Percentiles rank a stretch among this genome's conserved stretches.
These are phyloP conservation scores for Climacium dendroides DNA, from an alignment of 225 moss, liverwort and hornwort species.

Conservation along the genomic window DNA sequence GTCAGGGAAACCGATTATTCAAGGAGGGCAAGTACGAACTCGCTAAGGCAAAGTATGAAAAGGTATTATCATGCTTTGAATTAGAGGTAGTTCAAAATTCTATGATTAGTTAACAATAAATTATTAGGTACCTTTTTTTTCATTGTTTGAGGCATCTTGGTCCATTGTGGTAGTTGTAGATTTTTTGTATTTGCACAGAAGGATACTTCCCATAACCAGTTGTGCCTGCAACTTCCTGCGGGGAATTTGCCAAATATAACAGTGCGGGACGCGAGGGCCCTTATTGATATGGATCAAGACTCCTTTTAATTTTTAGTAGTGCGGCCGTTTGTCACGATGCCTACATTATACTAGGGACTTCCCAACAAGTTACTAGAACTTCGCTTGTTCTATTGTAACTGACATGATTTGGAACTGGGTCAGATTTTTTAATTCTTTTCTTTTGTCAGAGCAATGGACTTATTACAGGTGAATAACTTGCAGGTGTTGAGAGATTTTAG, in stretches of 20 bases:
- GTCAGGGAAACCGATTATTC: slow-evolving; percentile 90
- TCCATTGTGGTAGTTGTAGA: neutral
- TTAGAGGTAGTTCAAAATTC: neutral
- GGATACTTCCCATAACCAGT: neutral
- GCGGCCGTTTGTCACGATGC: neutral
- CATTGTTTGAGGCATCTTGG: neutral
- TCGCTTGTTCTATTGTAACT: neutral
- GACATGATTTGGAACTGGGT: neutral
- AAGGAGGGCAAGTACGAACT: slow-evolving; percentile 94
- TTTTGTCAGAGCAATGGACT: neutral
- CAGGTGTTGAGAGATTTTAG: slow-evolving; percentile 92
- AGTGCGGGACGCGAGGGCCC: neutral
- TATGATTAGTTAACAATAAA: neutral
- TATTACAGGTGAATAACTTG: neutral
- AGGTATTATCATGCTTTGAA: slow-evolving; percentile 23
- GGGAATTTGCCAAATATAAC: neutral
- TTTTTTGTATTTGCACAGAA: neutral
- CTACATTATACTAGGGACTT: neutral
- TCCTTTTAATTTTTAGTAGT: neutral
- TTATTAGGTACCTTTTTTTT: neutral
- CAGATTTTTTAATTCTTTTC: neutral
- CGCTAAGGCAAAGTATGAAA: slow-evolving; percentile 89
- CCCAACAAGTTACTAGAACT: neutral
- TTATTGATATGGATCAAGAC: neutral
- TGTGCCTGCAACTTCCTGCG: neutral